Conservation (phyloP, 371 early-diverging fungal genomes). For the Syncephalastrum sp. region DNA sequence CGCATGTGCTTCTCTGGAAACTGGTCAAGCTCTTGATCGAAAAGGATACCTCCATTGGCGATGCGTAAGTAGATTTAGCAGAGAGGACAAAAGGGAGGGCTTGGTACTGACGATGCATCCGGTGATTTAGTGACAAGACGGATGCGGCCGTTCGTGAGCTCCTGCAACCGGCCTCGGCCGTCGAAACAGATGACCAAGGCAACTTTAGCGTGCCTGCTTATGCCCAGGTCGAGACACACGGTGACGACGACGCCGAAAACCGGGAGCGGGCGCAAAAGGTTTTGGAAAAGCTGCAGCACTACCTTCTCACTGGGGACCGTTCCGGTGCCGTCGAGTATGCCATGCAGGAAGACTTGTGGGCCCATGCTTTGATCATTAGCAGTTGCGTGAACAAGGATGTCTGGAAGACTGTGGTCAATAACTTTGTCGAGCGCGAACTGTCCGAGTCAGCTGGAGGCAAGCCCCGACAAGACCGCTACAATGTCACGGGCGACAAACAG, state of each 20-base stretch:
- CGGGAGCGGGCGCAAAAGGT: slow-evolving; percentile 30
- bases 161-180: slow-evolving; percentile 29
- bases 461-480: slow-evolving; percentile 22
- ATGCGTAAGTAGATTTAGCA: slow-evolving; percentile 51
- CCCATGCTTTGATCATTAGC: slow-evolving; percentile 88
- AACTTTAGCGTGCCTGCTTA: slow-evolving; percentile 46
- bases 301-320: slow-evolving; percentile 76
- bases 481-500: slow-evolving; percentile 55
- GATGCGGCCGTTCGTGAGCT: slow-evolving; percentile 55
- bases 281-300: slow-evolving; percentile 56
- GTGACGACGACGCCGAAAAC: slow-evolving; percentile 14
- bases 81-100: background rate
- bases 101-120: background rate
- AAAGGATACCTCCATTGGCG: slow-evolving; percentile 63
- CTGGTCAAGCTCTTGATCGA: slow-evolving; percentile 64
- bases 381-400: slow-evolving; percentile 81
- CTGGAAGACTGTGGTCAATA: slow-evolving; percentile 78
- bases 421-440: slow-evolving; percentile 68
- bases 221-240: slow-evolving; percentile 12
- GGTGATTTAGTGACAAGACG: slow-evolving; percentile 44
- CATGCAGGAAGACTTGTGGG: slow-evolving; percentile 74
- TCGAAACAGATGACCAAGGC: slow-evolving; percentile 20
- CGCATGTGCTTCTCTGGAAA: slow-evolving; percentile 57
- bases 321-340: slow-evolving; percentile 74
- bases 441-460: slow-evolving; percentile 26